Conservation (phyloP, 257 asterid species). For the Solanum etuberosum region DNA sequence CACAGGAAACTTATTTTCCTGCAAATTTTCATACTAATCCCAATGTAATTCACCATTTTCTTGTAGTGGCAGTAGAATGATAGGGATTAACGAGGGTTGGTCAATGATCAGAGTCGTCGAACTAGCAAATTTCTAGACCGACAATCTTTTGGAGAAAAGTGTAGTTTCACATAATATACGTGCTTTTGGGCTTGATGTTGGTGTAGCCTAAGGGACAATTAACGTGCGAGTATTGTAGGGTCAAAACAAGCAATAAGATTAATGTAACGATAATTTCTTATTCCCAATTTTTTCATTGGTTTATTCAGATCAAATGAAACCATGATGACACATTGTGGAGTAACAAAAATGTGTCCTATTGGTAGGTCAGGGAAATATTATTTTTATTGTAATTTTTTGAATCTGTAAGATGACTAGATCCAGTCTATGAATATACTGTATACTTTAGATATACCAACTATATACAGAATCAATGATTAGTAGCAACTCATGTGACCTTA, state of each 20-base stretch:
- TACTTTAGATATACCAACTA: background rate
- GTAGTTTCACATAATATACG: background rate
- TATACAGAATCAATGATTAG: background rate
- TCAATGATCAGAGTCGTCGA: background rate
- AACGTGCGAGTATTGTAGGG: background rate
- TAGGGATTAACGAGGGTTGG: background rate
- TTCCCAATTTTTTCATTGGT: background rate
- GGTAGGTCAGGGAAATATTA: background rate
- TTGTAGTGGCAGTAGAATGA: background rate
- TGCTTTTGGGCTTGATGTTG: background rate
- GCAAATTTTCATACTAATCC: too few species aligned
- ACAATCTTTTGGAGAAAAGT: too few species aligned
- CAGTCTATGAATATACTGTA: background rate
- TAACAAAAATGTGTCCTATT: background rate
- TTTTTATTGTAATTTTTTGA: background rate
- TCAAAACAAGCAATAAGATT: background rate
- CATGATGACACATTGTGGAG: background rate
- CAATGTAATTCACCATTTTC: too few species aligned
- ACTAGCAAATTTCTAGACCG: background rate
- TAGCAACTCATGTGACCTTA: background rate
- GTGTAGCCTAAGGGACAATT: background rate
- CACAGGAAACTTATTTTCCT: too few species aligned
- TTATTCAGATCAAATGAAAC: background rate
- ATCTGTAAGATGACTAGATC: background rate
- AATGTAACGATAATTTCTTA: background rate